phyloP scores from a whole-genome alignment of 176 grass and related monocot species.

The Guadua angustifolia region DNA sequence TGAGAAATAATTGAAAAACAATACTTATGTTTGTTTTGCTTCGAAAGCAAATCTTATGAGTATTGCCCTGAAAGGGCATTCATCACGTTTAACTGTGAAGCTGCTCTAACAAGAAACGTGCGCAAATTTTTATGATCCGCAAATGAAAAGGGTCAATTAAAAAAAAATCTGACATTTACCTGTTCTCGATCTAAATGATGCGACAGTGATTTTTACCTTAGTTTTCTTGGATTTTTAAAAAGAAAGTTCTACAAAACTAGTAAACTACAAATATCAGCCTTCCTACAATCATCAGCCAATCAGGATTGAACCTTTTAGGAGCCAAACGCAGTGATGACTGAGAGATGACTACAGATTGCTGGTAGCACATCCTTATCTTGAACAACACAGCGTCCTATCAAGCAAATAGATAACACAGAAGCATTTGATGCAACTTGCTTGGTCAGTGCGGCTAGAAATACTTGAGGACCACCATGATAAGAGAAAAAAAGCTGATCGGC shows the following conservation, averaged over 20 bases:
- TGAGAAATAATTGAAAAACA: not conserved
- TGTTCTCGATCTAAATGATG: not conserved
- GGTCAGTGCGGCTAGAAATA: constrained; percentile 22
- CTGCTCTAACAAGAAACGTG: not conserved
- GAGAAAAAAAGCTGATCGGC: not conserved
- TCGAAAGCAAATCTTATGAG: not conserved
- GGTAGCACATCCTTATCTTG: constrained; percentile 38
- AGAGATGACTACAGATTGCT: not conserved
- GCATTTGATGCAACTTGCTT: not conserved
- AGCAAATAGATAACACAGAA: not conserved
- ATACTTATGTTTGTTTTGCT: not conserved
- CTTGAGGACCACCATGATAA: not conserved
- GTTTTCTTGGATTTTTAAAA: not conserved
- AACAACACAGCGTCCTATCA: not conserved
- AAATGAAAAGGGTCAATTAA: not conserved
- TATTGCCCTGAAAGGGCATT: not conserved
- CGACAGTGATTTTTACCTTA: not conserved
- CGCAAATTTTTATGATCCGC: not conserved
- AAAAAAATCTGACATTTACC: not conserved
- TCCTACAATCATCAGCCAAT: not conserved
- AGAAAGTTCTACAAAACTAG: not conserved
- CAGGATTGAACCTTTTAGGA: constrained; percentile 12
- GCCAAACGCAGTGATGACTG: not conserved
- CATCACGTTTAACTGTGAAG: not conserved
- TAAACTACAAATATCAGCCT: not conserved